Conservation (phyloP, 228 moss, liverwort and hornwort species). For the Sphagnum fallax region DNA sequence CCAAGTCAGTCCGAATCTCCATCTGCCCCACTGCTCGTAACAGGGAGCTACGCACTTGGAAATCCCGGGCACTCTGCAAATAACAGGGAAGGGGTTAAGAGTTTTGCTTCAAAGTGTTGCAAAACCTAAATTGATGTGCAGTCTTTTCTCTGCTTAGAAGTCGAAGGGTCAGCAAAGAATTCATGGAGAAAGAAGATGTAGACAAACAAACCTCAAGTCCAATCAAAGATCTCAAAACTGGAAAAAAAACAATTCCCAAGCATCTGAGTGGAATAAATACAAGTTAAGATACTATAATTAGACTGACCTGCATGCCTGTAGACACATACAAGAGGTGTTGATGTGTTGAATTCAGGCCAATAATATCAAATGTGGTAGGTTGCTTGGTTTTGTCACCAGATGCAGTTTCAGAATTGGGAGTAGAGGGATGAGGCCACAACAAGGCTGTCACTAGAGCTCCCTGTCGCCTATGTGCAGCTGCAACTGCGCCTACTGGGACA, state of each 20-base stretch:
- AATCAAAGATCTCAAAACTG: too few species aligned
- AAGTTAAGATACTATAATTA: too few species aligned
- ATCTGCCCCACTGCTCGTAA: conserved; percentile 76
- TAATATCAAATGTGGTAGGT: conserved; percentile 65
- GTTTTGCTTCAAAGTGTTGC: not conserved
- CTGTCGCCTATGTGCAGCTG: conserved; percentile 78
- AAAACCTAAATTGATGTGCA: too few species aligned
- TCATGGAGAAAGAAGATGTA: not conserved
- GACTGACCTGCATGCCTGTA: conserved; percentile 45
- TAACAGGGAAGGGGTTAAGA: not conserved
- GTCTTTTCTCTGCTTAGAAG: too few species aligned
- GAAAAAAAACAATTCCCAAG: too few species aligned
- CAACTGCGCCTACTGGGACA: conserved; percentile 79
- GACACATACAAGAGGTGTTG: conserved; percentile 73
- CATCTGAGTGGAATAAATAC: too few species aligned
- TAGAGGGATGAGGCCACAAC: conserved; percentile 62
- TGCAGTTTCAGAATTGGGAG: conserved; percentile 58
- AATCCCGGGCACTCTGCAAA: conserved; percentile 64
- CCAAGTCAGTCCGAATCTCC: conserved; percentile 87
- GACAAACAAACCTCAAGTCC: too few species aligned
- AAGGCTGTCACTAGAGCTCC: conserved; percentile 84
- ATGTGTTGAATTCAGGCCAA: conserved; percentile 73
- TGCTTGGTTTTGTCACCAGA: conserved; percentile 71
- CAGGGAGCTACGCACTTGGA: conserved; percentile 70
- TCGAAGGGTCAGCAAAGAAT: not conserved